Conservation (phyloP, 2,329 filamentous ascomycete species). For the Raffaelea arxii region DNA sequence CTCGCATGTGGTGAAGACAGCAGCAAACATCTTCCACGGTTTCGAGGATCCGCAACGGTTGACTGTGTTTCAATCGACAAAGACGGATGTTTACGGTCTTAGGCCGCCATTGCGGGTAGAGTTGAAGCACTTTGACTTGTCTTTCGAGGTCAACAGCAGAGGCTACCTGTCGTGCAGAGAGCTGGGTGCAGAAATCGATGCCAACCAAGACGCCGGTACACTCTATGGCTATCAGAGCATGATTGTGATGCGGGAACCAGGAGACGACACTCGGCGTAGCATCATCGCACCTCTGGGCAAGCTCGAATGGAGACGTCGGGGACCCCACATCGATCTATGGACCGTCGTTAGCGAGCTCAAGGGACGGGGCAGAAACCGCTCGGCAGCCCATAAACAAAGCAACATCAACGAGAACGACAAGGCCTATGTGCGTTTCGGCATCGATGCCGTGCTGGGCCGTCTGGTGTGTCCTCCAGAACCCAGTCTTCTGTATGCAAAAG, state of each 20-base stretch:
- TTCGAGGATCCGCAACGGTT: conserved; percentile 38
- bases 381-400: conserved; percentile 11
- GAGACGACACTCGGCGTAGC: conserved; percentile 29
- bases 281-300: conserved; percentile 44
- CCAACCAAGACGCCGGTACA: conserved; percentile 48
- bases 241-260: conserved; percentile 40
- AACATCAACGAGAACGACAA: conserved; percentile 12
- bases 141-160: conserved; percentile 37
- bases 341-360: neutral
- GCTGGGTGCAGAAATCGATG: conserved; percentile 42
- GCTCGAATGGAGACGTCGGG: conserved; percentile 17
- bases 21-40: conserved; percentile 34
- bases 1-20: conserved; percentile 25
- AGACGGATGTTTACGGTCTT: accelerated
- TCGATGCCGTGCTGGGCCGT: conserved; percentile 44
- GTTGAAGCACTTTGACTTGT: conserved; percentile 40
- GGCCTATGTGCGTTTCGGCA: conserved; percentile 37
- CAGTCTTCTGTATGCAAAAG: conserved; percentile 43
- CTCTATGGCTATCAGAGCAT: conserved; percentile 51
- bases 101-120: conserved; percentile 30
- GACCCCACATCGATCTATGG: conserved; percentile 32
- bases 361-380: neutral
- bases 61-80: conserved; percentile 33
- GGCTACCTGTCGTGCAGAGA: conserved; percentile 36
- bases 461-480: conserved; percentile 50